Conservation (phyloP, 257 asterid species). For the Solanum sparsipilum region DNA sequence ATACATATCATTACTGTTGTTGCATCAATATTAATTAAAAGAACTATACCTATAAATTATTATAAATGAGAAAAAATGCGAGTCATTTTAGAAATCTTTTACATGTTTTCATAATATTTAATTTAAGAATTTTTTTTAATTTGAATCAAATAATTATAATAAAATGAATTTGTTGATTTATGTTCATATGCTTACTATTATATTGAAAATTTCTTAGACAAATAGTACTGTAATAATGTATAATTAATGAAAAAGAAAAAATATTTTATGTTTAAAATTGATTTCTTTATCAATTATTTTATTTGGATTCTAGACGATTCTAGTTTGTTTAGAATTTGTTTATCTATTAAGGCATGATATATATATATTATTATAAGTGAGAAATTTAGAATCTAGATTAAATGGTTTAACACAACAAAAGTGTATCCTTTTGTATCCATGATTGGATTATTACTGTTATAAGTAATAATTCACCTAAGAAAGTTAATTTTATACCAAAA, state of each 20-base stretch:
- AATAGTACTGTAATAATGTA: neutral
- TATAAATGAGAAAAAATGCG: too few species aligned
- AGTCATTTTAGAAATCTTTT: neutral
- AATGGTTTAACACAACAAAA: neutral
- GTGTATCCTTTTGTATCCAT: neutral
- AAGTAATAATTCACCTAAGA: neutral
- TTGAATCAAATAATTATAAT: neutral
- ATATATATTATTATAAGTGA: neutral
- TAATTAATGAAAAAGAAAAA: neutral
- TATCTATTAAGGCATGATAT: neutral
- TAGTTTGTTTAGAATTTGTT: too few species aligned
- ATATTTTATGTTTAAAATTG: neutral
- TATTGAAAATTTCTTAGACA: neutral
- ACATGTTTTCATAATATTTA: neutral
- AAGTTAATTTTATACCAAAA: neutral
- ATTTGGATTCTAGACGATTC: neutral
- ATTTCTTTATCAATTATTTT: neutral
- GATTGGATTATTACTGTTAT: neutral
- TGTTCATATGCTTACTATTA: neutral
- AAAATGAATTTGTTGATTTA: neutral
- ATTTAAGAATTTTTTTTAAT: neutral
- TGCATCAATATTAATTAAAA: neutral
- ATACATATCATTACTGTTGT: too few species aligned
- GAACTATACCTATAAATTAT: neutral
- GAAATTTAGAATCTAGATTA: neutral